Evolutionary conservation across 2,329 filamentous ascomycete genomes (phyloP).

Genomic region (Cercospora sesami): DNA sequence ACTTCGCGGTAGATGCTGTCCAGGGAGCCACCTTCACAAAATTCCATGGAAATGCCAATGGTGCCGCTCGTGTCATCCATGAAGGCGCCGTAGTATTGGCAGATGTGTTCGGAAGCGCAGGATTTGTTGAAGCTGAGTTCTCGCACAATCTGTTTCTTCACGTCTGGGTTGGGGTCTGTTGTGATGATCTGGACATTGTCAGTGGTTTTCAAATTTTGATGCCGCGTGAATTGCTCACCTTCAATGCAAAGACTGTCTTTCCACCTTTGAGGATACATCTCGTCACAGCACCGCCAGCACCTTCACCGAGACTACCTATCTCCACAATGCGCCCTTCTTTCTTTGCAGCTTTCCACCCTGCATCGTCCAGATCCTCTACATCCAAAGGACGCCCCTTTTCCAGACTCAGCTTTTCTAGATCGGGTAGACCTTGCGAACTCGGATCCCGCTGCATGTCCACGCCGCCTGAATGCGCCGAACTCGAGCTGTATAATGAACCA

Average conservation of each 20-base stretch:
- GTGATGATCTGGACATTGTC: slow-evolving; percentile 78
- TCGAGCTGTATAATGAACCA: slow-evolving; percentile 66
- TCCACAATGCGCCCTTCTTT: slow-evolving; percentile 85
- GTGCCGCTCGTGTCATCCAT: slow-evolving; percentile 94
- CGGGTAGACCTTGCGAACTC: slow-evolving; percentile 72
- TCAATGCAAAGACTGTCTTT: slow-evolving; percentile 92
- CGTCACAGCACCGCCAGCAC: slow-evolving; percentile 92
- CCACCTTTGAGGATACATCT: slow-evolving; percentile 84
- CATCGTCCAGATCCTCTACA: slow-evolving; percentile 91
- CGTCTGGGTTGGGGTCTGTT: slow-evolving; percentile 93
- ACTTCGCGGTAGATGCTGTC: slow-evolving; percentile 98
- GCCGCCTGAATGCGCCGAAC: slow-evolving; percentile 46
- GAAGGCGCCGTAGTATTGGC: slow-evolving; percentile 95
- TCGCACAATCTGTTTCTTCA: slow-evolving; percentile 96
- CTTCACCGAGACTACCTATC: slow-evolving; percentile 86
- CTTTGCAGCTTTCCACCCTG: slow-evolving; percentile 91
- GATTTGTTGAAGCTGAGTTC: slow-evolving; percentile 98
- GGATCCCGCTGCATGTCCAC: slow-evolving; percentile 74
- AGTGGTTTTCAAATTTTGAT: background rate
- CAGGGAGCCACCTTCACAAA: slow-evolving; percentile 92
- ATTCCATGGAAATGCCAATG: slow-evolving; percentile 99
- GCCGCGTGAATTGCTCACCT: slow-evolving; percentile 58
- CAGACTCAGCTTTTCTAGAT: slow-evolving; percentile 76
- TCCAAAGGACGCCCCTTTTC: slow-evolving; percentile 83
- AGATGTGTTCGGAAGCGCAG: slow-evolving; percentile 93